These are phyloP conservation scores for Misopates orontium DNA, from an alignment of 257 asterid species.

Conservation along the genomic window DNA sequence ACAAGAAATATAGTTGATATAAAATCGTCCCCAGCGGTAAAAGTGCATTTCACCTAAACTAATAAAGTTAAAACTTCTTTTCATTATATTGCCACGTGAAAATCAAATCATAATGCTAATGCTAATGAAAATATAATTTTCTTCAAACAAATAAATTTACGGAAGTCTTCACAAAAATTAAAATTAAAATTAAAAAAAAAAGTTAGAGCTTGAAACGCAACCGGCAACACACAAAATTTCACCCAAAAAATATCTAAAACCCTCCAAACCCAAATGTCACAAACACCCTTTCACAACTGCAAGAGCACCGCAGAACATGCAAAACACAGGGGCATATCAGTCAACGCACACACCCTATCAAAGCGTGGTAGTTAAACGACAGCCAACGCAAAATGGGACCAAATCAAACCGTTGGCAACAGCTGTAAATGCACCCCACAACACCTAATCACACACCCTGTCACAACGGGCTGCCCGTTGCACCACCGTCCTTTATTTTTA, in stretches of 20 bases:
- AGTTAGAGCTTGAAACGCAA: too few species aligned
- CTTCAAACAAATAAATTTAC: too few species aligned
- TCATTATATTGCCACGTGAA: too few species aligned
- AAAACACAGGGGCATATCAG: neutral
- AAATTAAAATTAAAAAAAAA: too few species aligned
- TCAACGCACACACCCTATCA: neutral
- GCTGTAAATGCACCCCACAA: conserved; percentile 37
- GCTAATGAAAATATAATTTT: too few species aligned
- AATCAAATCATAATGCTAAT: too few species aligned
- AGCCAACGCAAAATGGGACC: conserved; percentile 23
- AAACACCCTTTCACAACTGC: neutral
- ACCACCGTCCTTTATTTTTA: neutral
- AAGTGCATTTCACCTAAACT: too few species aligned
- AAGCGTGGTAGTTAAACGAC: neutral
- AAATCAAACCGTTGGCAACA: conserved; percentile 43
- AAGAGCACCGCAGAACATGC: conserved; percentile 13
- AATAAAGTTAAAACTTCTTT: too few species aligned
- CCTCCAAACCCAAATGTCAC: neutral
- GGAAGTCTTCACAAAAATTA: too few species aligned
- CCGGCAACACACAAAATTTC: neutral
- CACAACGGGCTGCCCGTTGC: conserved; percentile 33
- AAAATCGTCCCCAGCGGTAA: too few species aligned
- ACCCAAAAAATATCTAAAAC: neutral
- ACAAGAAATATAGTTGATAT: too few species aligned
- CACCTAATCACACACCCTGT: conserved; percentile 28